Base-by-base conservation (phyloP, 176 grass and related monocot species). In the Musa acuminata region DNA sequence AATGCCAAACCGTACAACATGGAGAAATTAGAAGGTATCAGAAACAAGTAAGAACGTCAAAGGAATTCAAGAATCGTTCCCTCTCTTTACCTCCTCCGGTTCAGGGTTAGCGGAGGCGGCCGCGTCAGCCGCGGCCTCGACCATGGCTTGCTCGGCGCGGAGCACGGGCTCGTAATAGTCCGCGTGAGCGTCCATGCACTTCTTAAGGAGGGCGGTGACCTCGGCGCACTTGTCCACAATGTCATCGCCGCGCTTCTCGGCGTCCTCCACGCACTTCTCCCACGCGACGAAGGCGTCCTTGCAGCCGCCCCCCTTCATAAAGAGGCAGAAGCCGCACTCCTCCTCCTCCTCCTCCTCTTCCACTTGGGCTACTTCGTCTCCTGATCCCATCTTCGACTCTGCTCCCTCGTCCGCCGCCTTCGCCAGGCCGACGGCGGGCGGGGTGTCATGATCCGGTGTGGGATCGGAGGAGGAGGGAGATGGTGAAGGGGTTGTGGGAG, bases 271-370 rank as follows among this genome's bases (percentile, higher is more conserved):
- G 77, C 90, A 99, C 52, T 94, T 73, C 88, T 91, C 84, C 90
- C 95, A 93, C 49, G 86, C 82, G 60, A 84, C 77, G 78, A 94
- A 93, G 26, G 49, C 65, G 1, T 99, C 95, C 80, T 80, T 82
- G 90, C 90, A 94, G 0, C 86, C 95, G 13, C 95, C 95, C 14
- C 65, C 88, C 77, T 99, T 99, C 95, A 99, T 99, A 80, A 79
- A 99, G 52, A 99, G 22, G 86, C 95, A 99, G 80, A 99, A 99
- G 54, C 80, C 84, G 70, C 95, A 99, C 86, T 99, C 95, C 8
- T 55, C 88, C 66, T 89, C 90, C n/a, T n/a, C n/a, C 17, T 92
- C 90, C 62, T 84, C 81, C 76, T 76, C 84, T 1, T 52, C 80
- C 35, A 12, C 83, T 25, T 52, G 35, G 35, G 35, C 72, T 43